Evolutionary conservation across 2,329 filamentous ascomycete species (phyloP).

Genomic region (Paecilomyces dactylethromorphus): DNA sequence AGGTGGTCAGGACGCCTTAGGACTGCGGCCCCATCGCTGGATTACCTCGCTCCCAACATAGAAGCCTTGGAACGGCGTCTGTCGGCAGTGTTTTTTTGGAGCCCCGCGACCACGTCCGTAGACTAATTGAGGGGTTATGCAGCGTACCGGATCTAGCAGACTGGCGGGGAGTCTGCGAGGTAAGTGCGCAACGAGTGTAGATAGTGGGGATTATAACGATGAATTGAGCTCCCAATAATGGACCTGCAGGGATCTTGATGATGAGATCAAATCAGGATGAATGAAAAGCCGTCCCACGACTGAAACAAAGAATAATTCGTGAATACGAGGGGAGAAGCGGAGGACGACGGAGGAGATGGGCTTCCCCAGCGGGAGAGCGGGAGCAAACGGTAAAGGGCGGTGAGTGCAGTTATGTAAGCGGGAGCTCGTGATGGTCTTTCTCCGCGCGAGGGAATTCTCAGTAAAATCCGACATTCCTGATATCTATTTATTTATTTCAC

Average conservation of each 20-base stretch:
- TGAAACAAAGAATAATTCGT: not conserved
- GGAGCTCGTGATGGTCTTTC: not conserved
- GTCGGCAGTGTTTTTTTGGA: not conserved
- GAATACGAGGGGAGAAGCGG: constrained; percentile 8
- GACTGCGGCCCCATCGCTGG: not conserved
- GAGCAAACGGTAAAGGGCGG: constrained; percentile 17
- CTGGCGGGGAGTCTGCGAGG: constrained; percentile 2
- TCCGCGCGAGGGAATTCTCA: not conserved
- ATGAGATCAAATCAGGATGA: not conserved
- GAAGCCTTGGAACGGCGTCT: not conserved
- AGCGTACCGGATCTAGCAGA: not conserved
- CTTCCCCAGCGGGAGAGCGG: not conserved
- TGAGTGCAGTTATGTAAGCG: constrained; percentile 9
- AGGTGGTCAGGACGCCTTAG: constrained; percentile 3
- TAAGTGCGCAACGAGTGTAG: not conserved
- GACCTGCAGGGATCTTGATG: not conserved
- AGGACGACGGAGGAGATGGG: constrained; percentile 12
- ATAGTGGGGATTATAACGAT: not conserved
- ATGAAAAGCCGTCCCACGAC: not conserved
- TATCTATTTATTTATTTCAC: not conserved
- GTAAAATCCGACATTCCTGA: no score
- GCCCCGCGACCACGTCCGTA: not conserved
- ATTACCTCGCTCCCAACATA: not conserved
- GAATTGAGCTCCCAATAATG: not conserved
- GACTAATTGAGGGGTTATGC: not conserved